phyloP scores from a whole-genome alignment of 192 early-diverging fungal genomes.

The Pilobolus umbonatus region DNA sequence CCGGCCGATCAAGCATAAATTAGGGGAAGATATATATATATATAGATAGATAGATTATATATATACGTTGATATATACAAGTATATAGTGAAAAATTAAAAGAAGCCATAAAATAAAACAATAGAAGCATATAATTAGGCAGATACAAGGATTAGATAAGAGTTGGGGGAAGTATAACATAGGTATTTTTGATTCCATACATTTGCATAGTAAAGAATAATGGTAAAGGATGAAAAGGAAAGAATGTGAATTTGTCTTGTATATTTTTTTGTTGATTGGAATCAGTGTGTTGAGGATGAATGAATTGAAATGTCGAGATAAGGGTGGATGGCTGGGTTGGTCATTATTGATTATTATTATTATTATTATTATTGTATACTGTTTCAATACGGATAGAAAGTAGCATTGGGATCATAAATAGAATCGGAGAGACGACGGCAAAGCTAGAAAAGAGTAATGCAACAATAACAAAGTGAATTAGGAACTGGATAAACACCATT shows the following conservation, averaged over 20 bases:
- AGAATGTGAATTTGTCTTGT: background rate
- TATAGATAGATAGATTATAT: background rate
- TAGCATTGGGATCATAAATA: constrained; percentile 17
- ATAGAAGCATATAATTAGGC: background rate
- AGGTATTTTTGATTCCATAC: background rate
- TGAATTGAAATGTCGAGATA: constrained; percentile 1
- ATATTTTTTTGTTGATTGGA: too few relatives aligned
- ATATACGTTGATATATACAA: background rate
- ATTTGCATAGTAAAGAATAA: background rate
- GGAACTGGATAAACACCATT: background rate
- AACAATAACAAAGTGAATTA: background rate
- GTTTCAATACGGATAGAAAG: too few relatives aligned
- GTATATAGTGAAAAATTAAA: background rate
- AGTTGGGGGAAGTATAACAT: too few relatives aligned
- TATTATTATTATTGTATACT: background rate
- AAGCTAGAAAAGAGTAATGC: background rate
- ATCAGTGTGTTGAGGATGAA: too few relatives aligned
- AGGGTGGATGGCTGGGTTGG: background rate
- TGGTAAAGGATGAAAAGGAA: constrained; percentile 2
- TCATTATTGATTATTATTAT: too few relatives aligned
- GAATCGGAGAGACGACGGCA: constrained; percentile 20
- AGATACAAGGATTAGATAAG: too few relatives aligned
- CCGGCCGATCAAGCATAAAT: constrained; percentile 21
- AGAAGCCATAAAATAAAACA: constrained; percentile 2
- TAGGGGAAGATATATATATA: background rate